Conservation (phyloP, 2,329 filamentous ascomycete species). For the Botrytis fragariae region DNA sequence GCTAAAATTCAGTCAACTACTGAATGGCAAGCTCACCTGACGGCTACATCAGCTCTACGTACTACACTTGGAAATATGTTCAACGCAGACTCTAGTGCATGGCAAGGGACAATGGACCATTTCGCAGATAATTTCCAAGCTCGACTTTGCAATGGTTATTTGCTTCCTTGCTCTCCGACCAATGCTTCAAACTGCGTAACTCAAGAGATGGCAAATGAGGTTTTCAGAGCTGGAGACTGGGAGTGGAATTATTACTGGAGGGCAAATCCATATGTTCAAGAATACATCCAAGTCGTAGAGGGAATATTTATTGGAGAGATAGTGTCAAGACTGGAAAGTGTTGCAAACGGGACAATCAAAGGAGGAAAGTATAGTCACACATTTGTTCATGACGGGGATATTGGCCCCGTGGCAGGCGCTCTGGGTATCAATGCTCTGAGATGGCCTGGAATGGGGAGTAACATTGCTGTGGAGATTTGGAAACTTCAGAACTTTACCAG, state of each 20-base stretch:
- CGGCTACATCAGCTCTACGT: constrained; percentile 38
- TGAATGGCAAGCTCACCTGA: constrained; percentile 41
- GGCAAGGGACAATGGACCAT: constrained; percentile 42
- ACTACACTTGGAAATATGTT: constrained; percentile 38
- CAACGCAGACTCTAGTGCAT: constrained; percentile 35
- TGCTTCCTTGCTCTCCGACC: constrained; percentile 38
- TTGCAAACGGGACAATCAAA: constrained; percentile 29
- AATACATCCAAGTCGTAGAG: constrained; percentile 41
- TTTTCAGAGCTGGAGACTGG: constrained; percentile 44
- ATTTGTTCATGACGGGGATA: constrained; percentile 43
- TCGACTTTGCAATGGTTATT: constrained; percentile 43
- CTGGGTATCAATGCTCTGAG: constrained; percentile 40
- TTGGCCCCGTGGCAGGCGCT: constrained; percentile 35
- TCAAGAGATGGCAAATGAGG: constrained; percentile 38
- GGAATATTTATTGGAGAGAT: constrained; percentile 43
- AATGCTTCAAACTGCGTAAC: constrained; percentile 39
- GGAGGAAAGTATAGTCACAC: constrained; percentile 32
- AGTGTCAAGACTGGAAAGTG: constrained; percentile 36
- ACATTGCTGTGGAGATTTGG: constrained; percentile 43
- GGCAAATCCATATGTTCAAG: constrained; percentile 37
- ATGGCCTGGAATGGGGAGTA: constrained; percentile 43
- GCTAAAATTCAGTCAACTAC: constrained; percentile 34
- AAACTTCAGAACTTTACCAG: constrained; percentile 24
- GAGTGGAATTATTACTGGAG: constrained; percentile 45
- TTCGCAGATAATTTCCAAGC: constrained; percentile 44